phyloP scores from a whole-genome alignment of 352 stramenopile species.

The Phytophthora fragariae region DNA sequence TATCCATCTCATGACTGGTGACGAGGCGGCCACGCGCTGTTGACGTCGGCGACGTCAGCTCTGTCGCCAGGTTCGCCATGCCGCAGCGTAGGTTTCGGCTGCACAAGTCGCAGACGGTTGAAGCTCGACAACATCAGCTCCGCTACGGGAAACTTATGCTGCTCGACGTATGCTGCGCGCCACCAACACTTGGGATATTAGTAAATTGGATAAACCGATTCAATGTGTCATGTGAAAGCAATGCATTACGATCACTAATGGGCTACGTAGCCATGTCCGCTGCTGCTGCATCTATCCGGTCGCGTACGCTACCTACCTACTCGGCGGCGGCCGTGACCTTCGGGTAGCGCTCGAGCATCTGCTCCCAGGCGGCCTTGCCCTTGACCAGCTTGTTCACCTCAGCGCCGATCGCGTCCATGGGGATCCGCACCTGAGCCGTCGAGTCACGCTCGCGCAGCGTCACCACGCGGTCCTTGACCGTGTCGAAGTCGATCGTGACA shows the following conservation, averaged over 20 bases:
- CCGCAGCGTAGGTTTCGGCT: constrained; percentile 22
- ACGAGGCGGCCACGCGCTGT: neutral
- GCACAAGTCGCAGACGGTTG: constrained; percentile 22
- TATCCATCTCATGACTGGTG: constrained; percentile 29
- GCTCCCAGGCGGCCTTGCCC: constrained; percentile 82
- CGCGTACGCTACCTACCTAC: constrained; percentile 22
- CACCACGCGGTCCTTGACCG: constrained; percentile 91
- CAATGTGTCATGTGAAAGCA: constrained; percentile 6
- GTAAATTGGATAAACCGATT: neutral
- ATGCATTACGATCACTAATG: constrained; percentile 28
- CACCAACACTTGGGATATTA: too few species aligned
- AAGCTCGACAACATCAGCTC: neutral
- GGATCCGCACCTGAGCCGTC: constrained; percentile 95
- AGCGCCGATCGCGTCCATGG: constrained; percentile 82
- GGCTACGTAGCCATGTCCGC: neutral
- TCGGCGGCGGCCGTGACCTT: constrained; percentile 64
- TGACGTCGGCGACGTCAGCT: constrained; percentile 1
- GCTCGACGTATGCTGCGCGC: too few species aligned
- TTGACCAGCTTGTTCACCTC: constrained; percentile 92
- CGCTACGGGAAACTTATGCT: too few species aligned
- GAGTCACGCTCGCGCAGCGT: constrained; percentile 99
- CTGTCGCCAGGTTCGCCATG: constrained; percentile 11
- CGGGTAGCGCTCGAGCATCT: constrained; percentile 84
- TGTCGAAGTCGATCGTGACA: constrained; percentile 99
- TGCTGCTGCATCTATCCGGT: constrained; percentile 19